phyloP scores from a whole-genome alignment of 257 asterid species.

The Nyctanthes arbortristis region DNA sequence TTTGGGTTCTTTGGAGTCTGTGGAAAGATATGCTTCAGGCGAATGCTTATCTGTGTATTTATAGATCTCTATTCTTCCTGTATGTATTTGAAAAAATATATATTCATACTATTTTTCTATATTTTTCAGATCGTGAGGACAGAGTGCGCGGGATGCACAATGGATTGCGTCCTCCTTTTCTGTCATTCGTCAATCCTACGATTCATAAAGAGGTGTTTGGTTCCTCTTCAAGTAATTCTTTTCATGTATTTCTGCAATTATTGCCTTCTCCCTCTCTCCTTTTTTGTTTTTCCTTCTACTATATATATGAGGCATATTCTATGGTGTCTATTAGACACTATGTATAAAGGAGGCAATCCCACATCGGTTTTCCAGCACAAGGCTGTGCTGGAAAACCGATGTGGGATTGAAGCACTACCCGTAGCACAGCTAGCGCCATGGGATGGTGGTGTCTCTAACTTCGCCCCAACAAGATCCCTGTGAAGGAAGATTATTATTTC shows the following conservation, averaged over 20 bases:
- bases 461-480: too few relatives aligned
- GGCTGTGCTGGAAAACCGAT: too few relatives aligned
- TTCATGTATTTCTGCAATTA: conserved; percentile 1
- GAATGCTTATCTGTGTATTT: not conserved
- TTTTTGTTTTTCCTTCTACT: not conserved
- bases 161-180: not conserved
- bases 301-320: too few relatives aligned
- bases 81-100: not conserved
- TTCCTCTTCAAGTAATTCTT: conserved; percentile 25
- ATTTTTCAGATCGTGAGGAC: conserved; percentile 3
- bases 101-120: not conserved
- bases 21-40: not conserved
- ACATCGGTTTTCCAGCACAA: too few relatives aligned
- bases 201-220: conserved; percentile 27
- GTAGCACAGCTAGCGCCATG: too few relatives aligned
- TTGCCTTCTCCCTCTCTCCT: too few relatives aligned
- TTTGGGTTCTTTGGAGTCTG: not conserved
- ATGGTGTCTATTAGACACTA: too few relatives aligned
- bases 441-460: too few relatives aligned
- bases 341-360: too few relatives aligned
- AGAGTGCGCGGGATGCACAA: not conserved
- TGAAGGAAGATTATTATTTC: too few relatives aligned
- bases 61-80: conserved; percentile 18
- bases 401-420: too few relatives aligned
- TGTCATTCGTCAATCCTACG: not conserved